These are phyloP conservation scores for Boletus rex-veris DNA, from an alignment of 768 basidiomycete genomes.

Conservation along the genomic window DNA sequence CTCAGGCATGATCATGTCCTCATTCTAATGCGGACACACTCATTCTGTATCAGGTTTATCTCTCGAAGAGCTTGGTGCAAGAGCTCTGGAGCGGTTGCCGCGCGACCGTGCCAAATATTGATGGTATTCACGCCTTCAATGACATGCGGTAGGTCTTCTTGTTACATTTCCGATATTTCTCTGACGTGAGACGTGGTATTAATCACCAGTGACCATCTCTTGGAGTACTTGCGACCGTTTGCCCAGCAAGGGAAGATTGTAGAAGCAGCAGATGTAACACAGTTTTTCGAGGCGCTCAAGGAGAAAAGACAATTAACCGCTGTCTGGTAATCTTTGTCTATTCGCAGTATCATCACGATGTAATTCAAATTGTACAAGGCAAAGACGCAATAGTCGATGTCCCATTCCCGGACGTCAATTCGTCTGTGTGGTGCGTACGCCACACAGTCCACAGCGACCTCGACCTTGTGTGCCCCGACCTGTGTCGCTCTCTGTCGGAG, in stretches of 20 bases:
- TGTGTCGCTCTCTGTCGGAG: conserved; percentile 48
- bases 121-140: conserved; percentile 83
- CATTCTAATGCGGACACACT: neutral
- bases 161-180: neutral
- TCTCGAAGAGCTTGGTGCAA: conserved; percentile 79
- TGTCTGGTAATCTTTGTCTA: no score
- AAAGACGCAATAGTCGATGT: conserved; percentile 69
- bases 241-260: conserved; percentile 75
- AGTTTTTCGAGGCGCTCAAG: conserved; percentile 58
- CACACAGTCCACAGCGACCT: conserved; percentile 73
- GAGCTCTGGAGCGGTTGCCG: conserved; percentile 68
- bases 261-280: conserved; percentile 63
- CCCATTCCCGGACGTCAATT: conserved; percentile 75
- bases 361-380: conserved; percentile 65
- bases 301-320: conserved; percentile 25
- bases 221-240: conserved; percentile 72
- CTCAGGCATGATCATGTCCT: conserved; percentile 45
- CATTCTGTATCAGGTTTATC: conserved; percentile 52
- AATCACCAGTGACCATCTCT: conserved; percentile 57
- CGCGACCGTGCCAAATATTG: conserved; percentile 78
- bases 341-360: no score
- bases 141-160: conserved; percentile 60
- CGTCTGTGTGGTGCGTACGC: conserved; percentile 72
- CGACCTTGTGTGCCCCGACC: conserved; percentile 55
- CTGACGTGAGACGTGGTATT: neutral